Evolutionary conservation across 2,329 filamentous ascomycete species (phyloP).

Genomic region (Aspergillus alliaceus): DNA sequence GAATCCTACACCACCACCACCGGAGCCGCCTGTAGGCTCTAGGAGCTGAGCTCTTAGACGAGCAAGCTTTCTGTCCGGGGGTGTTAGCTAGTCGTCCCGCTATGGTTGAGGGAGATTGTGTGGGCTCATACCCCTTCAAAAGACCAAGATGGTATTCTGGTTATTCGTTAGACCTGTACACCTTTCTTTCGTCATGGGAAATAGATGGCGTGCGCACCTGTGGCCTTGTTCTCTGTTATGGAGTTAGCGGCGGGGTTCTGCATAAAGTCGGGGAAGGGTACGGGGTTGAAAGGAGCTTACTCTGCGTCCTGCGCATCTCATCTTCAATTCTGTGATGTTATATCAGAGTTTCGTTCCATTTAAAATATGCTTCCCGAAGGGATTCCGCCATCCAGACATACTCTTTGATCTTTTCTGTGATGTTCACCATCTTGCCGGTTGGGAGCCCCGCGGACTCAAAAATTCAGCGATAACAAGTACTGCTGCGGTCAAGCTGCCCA

Average conservation of each 20-base stretch:
- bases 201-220: constrained; percentile 63
- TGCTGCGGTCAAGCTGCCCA: not conserved
- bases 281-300: constrained; percentile 54
- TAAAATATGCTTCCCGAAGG: not conserved
- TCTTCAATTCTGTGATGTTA: constrained; percentile 79
- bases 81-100: not conserved
- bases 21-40: constrained; percentile 79
- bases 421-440: constrained; percentile 81
- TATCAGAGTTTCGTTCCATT: constrained; percentile 8
- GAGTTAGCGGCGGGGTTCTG: constrained; percentile 35
- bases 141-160: constrained; percentile 97
- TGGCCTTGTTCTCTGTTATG: constrained; percentile 89
- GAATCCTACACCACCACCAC: constrained; percentile 77
- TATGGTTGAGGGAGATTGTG: not conserved
- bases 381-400: constrained; percentile 41
- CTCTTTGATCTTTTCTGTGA: constrained; percentile 99
- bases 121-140: constrained; percentile 76
- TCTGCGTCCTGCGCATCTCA: constrained; percentile 99
- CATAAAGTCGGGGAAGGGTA: constrained; percentile 4
- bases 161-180: constrained; percentile 9
- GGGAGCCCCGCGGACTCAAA: constrained; percentile 25
- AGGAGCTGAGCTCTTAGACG: constrained; percentile 91
- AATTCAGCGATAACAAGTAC: not conserved
- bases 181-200: not conserved
- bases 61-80: constrained; percentile 77